phyloP scores from a whole-genome alignment of 2,329 filamentous ascomycete species.

The Ophiocordyceps sinensis region DNA sequence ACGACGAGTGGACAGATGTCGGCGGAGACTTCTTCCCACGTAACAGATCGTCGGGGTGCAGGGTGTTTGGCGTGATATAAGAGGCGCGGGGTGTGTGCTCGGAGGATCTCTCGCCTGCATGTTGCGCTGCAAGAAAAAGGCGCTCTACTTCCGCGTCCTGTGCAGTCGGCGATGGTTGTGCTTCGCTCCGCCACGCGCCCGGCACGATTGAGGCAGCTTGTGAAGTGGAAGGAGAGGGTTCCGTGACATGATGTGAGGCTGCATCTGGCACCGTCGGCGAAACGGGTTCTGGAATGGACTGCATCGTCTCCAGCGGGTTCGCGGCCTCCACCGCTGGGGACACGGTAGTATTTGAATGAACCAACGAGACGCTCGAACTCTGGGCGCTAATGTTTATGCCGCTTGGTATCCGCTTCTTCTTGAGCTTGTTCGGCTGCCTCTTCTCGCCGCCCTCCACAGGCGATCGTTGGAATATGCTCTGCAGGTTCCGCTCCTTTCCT shows the following conservation, averaged over 20 bases:
- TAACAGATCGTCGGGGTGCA: constrained; percentile 33
- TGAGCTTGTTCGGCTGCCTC: constrained; percentile 76
- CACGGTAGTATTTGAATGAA: constrained; percentile 24
- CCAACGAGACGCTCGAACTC: constrained; percentile 70
- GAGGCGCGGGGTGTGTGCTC: constrained; percentile 32
- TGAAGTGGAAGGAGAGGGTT: background rate
- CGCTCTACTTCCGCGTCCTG: constrained; percentile 3
- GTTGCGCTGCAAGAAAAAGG: constrained; percentile 6
- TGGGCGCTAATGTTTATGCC: constrained; percentile 77
- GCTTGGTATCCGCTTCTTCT: constrained; percentile 68
- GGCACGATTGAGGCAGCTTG: background rate
- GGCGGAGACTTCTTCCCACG: constrained; percentile 60
- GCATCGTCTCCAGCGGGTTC: constrained; percentile 29
- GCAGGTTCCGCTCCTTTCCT: constrained; percentile 50
- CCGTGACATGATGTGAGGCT: background rate
- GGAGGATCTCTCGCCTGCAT: constrained; percentile 19
- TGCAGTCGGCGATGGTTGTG: background rate
- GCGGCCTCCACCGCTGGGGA: constrained; percentile 31
- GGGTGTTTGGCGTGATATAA: constrained; percentile 26
- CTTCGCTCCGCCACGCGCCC: background rate
- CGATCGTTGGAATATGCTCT: constrained; percentile 57
- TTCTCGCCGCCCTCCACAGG: constrained; percentile 45
- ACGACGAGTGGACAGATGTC: constrained; percentile 60
- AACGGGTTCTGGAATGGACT: constrained; percentile 2
- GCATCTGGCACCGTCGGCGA: background rate